phyloP scores from a whole-genome alignment of 2,329 filamentous ascomycete genomes.

The Ilyonectria destructans region DNA sequence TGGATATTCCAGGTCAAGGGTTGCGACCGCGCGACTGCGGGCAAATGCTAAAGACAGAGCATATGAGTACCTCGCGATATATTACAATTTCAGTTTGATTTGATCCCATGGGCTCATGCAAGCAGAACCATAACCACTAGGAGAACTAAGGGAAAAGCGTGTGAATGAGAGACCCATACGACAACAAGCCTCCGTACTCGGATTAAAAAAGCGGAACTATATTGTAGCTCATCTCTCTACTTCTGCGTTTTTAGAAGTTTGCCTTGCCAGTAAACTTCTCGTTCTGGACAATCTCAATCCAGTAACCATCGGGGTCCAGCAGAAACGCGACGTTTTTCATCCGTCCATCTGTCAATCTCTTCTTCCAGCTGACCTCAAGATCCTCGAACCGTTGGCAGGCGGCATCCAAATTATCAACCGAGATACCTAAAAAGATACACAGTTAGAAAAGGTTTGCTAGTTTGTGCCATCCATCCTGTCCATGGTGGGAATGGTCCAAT shows the following conservation, averaged over 20 bases:
- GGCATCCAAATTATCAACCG: constrained; percentile 90
- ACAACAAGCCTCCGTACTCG: background rate
- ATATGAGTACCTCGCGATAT: too few species aligned
- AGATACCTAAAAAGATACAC: constrained; percentile 69
- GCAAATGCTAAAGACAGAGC: too few species aligned
- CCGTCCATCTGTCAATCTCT: constrained; percentile 89
- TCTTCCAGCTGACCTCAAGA: constrained; percentile 91
- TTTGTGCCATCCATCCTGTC: too few species aligned
- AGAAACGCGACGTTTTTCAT: constrained; percentile 98
- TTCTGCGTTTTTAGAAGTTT: constrained; percentile 61
- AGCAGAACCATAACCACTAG: too few species aligned
- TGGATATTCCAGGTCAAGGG: too few species aligned
- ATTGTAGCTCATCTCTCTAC: too few species aligned
- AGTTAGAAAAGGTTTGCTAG: constrained; percentile 37
- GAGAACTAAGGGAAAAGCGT: too few species aligned
- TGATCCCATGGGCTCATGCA: too few species aligned
- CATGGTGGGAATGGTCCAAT: background rate
- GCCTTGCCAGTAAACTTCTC: constrained; percentile 73
- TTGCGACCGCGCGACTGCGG: too few species aligned
- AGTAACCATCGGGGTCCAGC: constrained; percentile 90
- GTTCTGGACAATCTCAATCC: constrained; percentile 87
- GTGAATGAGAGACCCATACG: too few species aligned
- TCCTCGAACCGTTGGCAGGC: constrained; percentile 91
- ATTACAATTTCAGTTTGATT: too few species aligned
- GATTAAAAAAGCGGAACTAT: too few species aligned